Percentiles rank a stretch among this genome's conserved stretches.
These are phyloP conservation scores for Penicillium manginii DNA, from an alignment of 495 filamentous ascomycete genomes.

Conservation along the genomic window DNA sequence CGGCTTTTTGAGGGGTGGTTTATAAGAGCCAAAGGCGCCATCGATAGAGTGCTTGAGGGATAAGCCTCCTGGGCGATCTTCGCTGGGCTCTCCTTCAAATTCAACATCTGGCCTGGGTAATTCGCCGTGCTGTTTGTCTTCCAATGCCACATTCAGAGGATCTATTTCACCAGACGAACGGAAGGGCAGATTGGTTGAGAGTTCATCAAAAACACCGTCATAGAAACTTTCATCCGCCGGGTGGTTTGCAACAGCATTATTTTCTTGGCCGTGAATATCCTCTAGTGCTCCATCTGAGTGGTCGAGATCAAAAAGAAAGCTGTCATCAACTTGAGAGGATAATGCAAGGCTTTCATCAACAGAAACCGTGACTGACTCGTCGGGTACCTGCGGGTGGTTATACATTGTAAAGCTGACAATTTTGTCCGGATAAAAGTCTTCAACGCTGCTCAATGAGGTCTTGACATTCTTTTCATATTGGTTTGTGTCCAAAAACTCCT, in stretches of 20 bases:
- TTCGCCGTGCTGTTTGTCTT: neutral
- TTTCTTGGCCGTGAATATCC: conserved; percentile 1
- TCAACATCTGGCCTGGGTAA: neutral
- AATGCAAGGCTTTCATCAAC: conserved; percentile 55
- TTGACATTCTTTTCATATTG: conserved; percentile 63
- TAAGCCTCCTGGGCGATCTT: neutral
- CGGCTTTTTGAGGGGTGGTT: conserved; percentile 31
- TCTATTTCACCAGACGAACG: conserved; percentile 13
- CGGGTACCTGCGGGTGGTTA: conserved; percentile 6
- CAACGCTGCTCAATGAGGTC: conserved; percentile 79
- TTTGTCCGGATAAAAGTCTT: conserved; percentile 79
- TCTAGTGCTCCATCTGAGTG: conserved; percentile 6
- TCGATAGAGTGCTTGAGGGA: conserved; percentile 12
- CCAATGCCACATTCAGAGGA: neutral
- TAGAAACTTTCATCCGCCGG: conserved; percentile 30
- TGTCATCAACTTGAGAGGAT: conserved; percentile 37
- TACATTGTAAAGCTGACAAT: conserved; percentile 39
- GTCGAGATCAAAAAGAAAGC: conserved; percentile 10
- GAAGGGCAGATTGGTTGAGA: neutral
- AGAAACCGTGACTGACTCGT: conserved; percentile 33
- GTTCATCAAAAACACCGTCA: conserved; percentile 33
- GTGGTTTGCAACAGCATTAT: neutral
- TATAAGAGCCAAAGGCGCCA: conserved; percentile 5
- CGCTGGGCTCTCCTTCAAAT: neutral
- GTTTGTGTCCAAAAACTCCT: conserved; percentile 59